These are phyloP conservation scores for Fraxinus latifolia DNA, from an alignment of 305 asterid species.

Conservation along the genomic window DNA sequence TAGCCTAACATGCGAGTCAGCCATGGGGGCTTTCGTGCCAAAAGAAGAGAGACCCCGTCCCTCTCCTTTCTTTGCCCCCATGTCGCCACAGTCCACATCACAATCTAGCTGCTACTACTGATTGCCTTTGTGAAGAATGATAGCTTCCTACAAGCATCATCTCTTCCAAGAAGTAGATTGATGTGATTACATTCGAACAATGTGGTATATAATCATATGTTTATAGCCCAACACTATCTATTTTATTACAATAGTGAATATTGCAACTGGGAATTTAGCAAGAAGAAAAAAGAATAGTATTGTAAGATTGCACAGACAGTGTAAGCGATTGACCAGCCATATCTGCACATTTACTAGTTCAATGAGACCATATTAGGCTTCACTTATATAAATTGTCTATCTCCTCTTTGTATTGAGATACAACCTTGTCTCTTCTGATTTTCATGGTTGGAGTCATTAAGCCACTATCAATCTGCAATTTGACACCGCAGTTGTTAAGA, in stretches of 20 bases:
- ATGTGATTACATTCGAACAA: not conserved
- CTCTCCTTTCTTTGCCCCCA: not conserved
- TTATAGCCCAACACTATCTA: not conserved
- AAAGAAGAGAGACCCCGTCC: not conserved
- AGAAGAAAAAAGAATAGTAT: not conserved
- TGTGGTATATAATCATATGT: not conserved
- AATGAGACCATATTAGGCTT: not conserved
- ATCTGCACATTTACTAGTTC: not conserved
- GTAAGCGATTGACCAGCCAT: not conserved
- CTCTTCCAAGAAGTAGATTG: not conserved
- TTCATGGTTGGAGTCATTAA: constrained; percentile 95
- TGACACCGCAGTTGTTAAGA: not conserved
- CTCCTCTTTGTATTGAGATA: constrained; percentile 55
- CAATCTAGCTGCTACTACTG: not conserved
- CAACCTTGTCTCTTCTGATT: constrained; percentile 70
- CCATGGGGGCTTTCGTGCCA: not conserved
- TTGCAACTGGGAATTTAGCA: not conserved
- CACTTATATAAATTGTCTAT: constrained; percentile 56
- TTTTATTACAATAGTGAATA: not conserved
- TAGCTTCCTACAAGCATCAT: not conserved
- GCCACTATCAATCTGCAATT: constrained; percentile 73
- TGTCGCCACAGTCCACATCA: not conserved
- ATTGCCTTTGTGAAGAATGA: not conserved
- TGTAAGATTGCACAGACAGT: not conserved
- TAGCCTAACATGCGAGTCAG: not conserved